Base-by-base conservation (phyloP, 306 rosid species). In the Fagus crenata region DNA sequence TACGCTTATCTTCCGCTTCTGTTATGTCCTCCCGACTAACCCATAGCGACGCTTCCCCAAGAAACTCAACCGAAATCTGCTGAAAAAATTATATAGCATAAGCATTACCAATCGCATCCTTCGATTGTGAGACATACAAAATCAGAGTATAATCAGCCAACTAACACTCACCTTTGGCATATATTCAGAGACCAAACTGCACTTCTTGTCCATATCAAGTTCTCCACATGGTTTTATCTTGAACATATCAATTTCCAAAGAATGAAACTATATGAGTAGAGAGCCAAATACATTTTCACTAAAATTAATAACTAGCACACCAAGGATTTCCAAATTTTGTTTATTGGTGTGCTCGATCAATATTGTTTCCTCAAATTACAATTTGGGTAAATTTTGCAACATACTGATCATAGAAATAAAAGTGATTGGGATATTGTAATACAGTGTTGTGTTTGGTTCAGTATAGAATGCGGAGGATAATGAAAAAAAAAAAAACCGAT, bases 161-260 rank as follows among this genome's bases (percentile, higher is more conserved):
- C 33, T 41, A 51, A 13, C 61, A 76, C 85, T 81, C 51, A 89
- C 96, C 75, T 42, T 86, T 4, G 96, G 90, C 73, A 88, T 33
- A 73, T 80, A 70, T 5, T 85, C 83, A 33, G 91, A 90, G 73
- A 89, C 77, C 87, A 93, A 78, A 60, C 68, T 51, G 75, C 90
- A 83, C 78, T 92, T 93, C 42, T 78, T 69, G 63, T 72, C 77
- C 71, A 84, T 75, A 77, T 61, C 87, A 54, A 93, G 89, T 35
- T 81, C 87, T 67, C 93, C 93, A 79, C 90, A 85, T 4, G 95
- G 98, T 88, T 92, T 83, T 28, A 81, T 73, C 96, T 89, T 28
- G 28, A 15, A 43, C 41, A 2, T 67, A 67, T 39, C 7, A 39
- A 14, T 67, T 33, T 67, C 2, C 71, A n/a, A 39, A 3, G 14